phyloP scores from a whole-genome alignment of 306 rosid species.

The Cercis canadensis region DNA sequence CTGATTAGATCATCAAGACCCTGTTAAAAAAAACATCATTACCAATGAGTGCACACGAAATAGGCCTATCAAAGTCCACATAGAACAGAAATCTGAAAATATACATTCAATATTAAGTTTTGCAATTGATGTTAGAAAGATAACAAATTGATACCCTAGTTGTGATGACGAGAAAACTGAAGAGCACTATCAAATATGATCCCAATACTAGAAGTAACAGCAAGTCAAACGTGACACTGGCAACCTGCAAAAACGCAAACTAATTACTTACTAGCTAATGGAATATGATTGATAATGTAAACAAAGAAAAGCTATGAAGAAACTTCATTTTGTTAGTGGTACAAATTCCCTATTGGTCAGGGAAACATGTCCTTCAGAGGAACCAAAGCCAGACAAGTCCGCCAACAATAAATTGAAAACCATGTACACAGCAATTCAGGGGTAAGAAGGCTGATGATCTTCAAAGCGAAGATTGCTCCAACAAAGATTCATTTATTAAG shows the following conservation, averaged over 20 bases:
- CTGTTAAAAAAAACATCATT: conserved; percentile 44
- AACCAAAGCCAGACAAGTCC: neutral
- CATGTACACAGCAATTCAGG: conserved; percentile 8
- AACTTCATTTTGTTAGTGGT: neutral
- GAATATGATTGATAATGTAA: neutral
- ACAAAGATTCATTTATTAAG: conserved; percentile 25
- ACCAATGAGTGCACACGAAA: neutral
- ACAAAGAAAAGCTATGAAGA: neutral
- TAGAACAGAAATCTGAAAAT: neutral
- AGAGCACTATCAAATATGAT: conserved; percentile 64
- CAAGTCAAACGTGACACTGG: conserved; percentile 95
- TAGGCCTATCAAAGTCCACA: neutral
- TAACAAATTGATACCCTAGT: conserved; percentile 55
- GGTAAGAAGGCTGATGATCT: neutral
- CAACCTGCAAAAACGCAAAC: conserved; percentile 68
- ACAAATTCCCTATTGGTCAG: neutral
- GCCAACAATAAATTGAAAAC: conserved; percentile 9
- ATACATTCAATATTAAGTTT: neutral
- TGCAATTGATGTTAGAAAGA: neutral
- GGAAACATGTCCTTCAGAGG: neutral
- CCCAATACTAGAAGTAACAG: conserved; percentile 85
- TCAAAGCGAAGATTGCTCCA: neutral
- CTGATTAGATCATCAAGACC: conserved; percentile 98
- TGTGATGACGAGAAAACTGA: conserved; percentile 71
- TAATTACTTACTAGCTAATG: conserved; percentile 30